Base-by-base conservation (phyloP, 2,329 filamentous ascomycete genomes). In the Diaporthe velutina region DNA sequence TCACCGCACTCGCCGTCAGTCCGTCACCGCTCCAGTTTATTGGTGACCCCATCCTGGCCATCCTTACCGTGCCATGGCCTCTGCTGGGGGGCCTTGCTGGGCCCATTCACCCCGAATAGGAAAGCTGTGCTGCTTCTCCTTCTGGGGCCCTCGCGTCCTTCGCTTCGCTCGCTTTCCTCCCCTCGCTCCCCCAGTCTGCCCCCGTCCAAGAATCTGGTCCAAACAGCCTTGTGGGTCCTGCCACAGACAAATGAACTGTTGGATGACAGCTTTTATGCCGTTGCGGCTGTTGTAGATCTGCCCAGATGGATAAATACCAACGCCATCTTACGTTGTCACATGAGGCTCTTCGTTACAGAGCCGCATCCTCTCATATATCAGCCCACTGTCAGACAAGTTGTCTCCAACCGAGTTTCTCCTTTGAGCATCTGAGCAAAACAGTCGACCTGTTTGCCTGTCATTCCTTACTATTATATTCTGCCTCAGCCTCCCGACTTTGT, bases 281-380 rank as follows among this genome's bases (percentile, higher is more conserved):
- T 67, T 52, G 64, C 64, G 45, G 30, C 45, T 67, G 64, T 40
- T 52, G 64, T 40, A 50, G 64, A 67, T 67, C 64, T 67, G 42
- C 64, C 64, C 45, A 67, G 64, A 52, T 52, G 64, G 64, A 67
- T 67, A 67, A 67, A 67, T 67, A 67, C 45, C 64, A 67, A 7
- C 45, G 22, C 45, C 64, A 52, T 67, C 64, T 52, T 67, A 52
- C 64, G 30, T 67, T 67, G 64, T 52, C 64, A 66, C 70, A 73
- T 70, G 50, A 73, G 64, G 54, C 61, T 60, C 61, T 28, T 42
- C 8, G 50, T 38, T 48, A 52, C 72, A 60, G 55, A 68, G 50
- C 54, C 61, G 54, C 72, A 60, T 60, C 61, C 57, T 70, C 72
- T 60, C 42, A 52, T 73, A 70, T 70, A 60, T 45, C 73, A 66